Evolutionary conservation across 768 basidiomycete genomes (phyloP).

Genomic region (Lentinula edodes): DNA sequence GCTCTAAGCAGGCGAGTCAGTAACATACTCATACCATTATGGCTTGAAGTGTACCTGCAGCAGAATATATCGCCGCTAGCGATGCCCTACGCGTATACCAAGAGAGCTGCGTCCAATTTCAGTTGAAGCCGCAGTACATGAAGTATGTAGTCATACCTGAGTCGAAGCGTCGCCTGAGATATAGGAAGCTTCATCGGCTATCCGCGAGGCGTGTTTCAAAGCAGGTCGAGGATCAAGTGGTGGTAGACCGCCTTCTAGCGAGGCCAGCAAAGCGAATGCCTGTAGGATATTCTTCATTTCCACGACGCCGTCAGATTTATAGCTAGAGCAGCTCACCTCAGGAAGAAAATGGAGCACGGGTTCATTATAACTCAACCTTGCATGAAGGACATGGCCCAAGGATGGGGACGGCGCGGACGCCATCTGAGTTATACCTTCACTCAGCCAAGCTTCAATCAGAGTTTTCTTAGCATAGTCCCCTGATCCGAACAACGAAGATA

Average conservation of each 20-base stretch:
- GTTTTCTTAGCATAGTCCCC: conserved; percentile 62
- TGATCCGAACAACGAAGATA: conserved; percentile 67
- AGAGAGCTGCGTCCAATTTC: conserved; percentile 36
- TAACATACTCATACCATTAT: not conserved
- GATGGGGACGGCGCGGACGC: conserved; percentile 17
- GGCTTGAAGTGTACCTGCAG: conserved; percentile 44
- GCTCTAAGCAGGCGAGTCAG: conserved; percentile 35
- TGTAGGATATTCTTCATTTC: conserved; percentile 18
- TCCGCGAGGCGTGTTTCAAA: conserved; percentile 48
- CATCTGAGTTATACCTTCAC: conserved; percentile 56
- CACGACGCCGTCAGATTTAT: not conserved
- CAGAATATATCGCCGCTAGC: conserved; percentile 61
- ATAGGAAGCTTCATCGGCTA: conserved; percentile 72
- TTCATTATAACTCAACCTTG: conserved; percentile 61
- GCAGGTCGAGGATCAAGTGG: conserved; percentile 58
- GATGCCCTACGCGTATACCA: conserved; percentile 73
- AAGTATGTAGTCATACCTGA: conserved; percentile 39
- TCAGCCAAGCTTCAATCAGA: conserved; percentile 70
- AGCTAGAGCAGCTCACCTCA: conserved; percentile 40
- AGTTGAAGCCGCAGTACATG: not conserved
- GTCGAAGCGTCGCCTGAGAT: conserved; percentile 46
- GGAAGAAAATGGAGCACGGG: conserved; percentile 60
- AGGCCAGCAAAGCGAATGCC: conserved; percentile 70
- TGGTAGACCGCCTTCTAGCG: conserved; percentile 41
- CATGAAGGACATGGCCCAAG: conserved; percentile 46